Percentiles rank a stretch among this genome's conserved stretches.
Evolutionary conservation across 2,329 filamentous ascomycete genomes (phyloP).

Genomic region (Phialocephala sp.): DNA sequence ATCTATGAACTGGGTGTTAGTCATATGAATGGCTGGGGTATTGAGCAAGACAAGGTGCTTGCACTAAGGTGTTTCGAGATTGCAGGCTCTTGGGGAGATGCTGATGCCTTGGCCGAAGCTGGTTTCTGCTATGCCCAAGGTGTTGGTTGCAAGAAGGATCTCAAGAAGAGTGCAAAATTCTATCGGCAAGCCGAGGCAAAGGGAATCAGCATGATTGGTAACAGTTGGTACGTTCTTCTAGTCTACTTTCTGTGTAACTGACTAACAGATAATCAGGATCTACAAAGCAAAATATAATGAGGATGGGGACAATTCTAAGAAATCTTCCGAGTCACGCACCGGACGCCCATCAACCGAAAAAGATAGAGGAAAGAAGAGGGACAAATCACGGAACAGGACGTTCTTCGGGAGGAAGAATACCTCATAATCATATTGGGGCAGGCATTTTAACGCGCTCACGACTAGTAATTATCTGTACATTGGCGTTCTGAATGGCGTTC

Average conservation of each 20-base stretch:
- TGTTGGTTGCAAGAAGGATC: conserved; percentile 91
- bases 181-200: conserved; percentile 91
- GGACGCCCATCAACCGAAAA: conserved; percentile 38
- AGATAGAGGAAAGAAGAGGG: conserved; percentile 64
- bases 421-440: conserved; percentile 3
- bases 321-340: conserved; percentile 47
- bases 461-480: conserved; percentile 9
- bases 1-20: conserved; percentile 97
- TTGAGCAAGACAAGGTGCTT: conserved; percentile 86
- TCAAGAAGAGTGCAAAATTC: conserved; percentile 91
- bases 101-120: conserved; percentile 90
- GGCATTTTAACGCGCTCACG: not conserved
- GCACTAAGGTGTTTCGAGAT: conserved; percentile 96
- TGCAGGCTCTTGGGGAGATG: conserved; percentile 92
- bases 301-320: conserved; percentile 47
- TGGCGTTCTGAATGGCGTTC: conserved; percentile 10
- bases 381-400: conserved; percentile 76
- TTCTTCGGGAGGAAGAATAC: conserved; percentile 65
- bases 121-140: conserved; percentile 97
- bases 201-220: conserved; percentile 96
- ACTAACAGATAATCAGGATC: conserved; percentile 66
- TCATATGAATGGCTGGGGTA: conserved; percentile 98
- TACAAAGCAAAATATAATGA: conserved; percentile 94
- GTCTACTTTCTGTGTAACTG: not conserved
- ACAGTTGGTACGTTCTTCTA: conserved; percentile 80